A percentile compares a stretch with the other conserved stretches of the same genome.
These are phyloP conservation scores for Papiliotrema nemorosa DNA, from an alignment of 1,284 basidiomycete species.

Conservation along the genomic window DNA sequence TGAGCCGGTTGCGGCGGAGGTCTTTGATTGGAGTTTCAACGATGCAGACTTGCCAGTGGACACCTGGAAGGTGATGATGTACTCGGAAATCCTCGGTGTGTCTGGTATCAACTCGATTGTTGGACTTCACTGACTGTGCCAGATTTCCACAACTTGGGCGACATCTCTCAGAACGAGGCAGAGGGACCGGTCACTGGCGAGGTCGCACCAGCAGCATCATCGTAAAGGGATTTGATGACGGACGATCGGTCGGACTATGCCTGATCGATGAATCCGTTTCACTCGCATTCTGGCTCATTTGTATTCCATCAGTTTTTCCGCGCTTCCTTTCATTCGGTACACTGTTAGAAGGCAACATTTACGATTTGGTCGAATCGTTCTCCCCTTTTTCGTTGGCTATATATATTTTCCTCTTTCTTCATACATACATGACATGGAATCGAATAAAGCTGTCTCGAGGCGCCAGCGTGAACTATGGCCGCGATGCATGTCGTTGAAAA, in stretches of 20 bases:
- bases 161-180: constrained; percentile 44
- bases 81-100: constrained; percentile 87
- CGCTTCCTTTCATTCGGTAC: too few relatives aligned
- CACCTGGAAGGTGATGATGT: constrained; percentile 99
- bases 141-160: constrained; percentile 56
- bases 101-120: constrained; percentile 8
- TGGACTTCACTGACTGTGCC: background rate
- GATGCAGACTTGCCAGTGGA: constrained; percentile 99
- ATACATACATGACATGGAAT: too few relatives aligned
- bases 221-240: constrained; percentile 7
- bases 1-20: constrained; percentile 88
- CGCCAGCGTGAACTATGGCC: too few relatives aligned
- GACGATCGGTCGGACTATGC: too few relatives aligned
- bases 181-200: constrained; percentile 49
- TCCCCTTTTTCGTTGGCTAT: background rate
- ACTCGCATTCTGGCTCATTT: background rate
- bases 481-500: too few relatives aligned
- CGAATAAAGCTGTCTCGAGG: too few relatives aligned
- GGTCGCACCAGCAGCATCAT: constrained; percentile 24
- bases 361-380: background rate
- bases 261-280: too few relatives aligned
- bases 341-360: too few relatives aligned
- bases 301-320: too few relatives aligned
- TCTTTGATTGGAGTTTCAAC: constrained; percentile 99
- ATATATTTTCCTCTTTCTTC: too few relatives aligned